Evolutionary conservation across 2,329 filamentous ascomycete species (phyloP).

Genomic region (Mycosphaerella sp.): DNA sequence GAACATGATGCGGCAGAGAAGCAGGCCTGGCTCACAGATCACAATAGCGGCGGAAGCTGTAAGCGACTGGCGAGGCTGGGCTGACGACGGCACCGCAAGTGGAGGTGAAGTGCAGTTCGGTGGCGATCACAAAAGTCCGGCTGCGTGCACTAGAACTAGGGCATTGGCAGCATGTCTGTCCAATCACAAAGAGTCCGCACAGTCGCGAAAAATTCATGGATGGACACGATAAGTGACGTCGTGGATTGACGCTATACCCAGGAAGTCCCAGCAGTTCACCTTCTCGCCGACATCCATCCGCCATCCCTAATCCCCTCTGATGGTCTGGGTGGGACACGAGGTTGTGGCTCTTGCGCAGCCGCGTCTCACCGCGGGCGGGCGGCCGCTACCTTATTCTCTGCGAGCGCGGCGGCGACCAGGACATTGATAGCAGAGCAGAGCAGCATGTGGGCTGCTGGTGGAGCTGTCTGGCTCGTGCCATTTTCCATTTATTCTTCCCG

Average conservation of each 20-base stretch:
- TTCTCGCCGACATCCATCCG: neutral
- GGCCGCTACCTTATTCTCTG: no score
- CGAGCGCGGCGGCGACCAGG: neutral
- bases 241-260: neutral
- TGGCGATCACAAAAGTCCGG: neutral
- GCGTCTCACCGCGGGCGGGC: constrained; percentile 10
- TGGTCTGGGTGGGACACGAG: neutral
- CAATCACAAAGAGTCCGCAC: neutral
- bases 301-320: no score
- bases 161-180: neutral
- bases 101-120: constrained; percentile 2
- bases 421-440: neutral
- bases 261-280: constrained; percentile 5
- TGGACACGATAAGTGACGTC: constrained; percentile 4
- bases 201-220: constrained; percentile 1
- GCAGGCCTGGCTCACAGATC: no score
- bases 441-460: constrained; percentile 4
- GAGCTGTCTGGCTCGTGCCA: neutral
- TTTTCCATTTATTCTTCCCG: constrained; percentile 4
- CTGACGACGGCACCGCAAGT: constrained; percentile 2
- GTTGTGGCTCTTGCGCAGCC: neutral
- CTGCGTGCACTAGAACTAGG: neutral
- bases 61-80: neutral
- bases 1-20: no score
- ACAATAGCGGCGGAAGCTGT: no score